These are phyloP conservation scores for Solanum hybrid DNA, from an alignment of 305 asterid species.

Conservation along the genomic window DNA sequence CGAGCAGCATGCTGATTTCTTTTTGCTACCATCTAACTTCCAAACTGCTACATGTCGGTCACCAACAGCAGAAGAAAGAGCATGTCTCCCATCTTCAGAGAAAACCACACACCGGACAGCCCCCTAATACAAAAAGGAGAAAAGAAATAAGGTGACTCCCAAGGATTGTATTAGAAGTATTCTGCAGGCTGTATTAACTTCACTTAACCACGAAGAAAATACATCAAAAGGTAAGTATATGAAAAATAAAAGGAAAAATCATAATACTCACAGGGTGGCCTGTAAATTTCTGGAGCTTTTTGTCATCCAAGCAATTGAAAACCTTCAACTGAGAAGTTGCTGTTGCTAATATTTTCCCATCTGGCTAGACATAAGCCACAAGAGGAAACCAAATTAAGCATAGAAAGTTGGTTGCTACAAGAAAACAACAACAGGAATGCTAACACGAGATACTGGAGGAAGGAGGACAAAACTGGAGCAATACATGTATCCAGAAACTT, in stretches of 20 bases:
- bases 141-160: not conserved
- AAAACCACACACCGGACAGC: conserved; percentile 73
- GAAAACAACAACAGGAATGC: not conserved
- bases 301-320: conserved; percentile 47
- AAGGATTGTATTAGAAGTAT: not conserved
- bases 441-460: not conserved
- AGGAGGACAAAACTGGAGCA: not conserved
- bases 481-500: not conserved
- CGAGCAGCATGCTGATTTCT: conserved; percentile 44
- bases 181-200: not conserved
- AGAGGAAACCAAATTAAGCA: not conserved
- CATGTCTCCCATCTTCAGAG: conserved; percentile 72
- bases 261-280: conserved; percentile 85
- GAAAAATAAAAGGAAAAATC: not conserved
- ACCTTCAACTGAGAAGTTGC: conserved; percentile 77
- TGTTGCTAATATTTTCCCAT: conserved; percentile 71
- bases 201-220: not conserved
- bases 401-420: not conserved
- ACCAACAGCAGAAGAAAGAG: conserved; percentile 70
- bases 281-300: conserved; percentile 77
- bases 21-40: conserved; percentile 70
- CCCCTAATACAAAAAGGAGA: conserved; percentile 39
- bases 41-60: conserved; percentile 80
- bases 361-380: conserved; percentile 31
- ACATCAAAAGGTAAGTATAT: not conserved